Percentiles rank a stretch among this genome's conserved stretches.
phyloP scores from a whole-genome alignment of 495 filamentous ascomycete species.

The Staphylotrichum longicolle region DNA sequence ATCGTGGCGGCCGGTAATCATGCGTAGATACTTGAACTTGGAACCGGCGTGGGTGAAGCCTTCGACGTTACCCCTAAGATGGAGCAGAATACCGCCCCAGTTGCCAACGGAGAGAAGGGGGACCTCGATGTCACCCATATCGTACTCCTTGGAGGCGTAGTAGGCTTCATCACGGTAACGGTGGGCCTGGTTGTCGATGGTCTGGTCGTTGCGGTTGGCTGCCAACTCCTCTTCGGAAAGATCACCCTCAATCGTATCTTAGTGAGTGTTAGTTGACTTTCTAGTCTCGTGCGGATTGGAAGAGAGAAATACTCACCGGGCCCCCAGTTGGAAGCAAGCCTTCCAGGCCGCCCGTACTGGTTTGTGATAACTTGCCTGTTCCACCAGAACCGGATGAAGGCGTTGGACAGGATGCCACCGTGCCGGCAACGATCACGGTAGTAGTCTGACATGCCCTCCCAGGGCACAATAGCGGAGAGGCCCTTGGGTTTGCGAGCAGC shows the following conservation, averaged over 20 bases:
- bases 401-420: slow-evolving; percentile 63
- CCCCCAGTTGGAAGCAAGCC: slow-evolving; percentile 39
- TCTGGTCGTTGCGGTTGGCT: slow-evolving; percentile 57
- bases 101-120: slow-evolving; percentile 63
- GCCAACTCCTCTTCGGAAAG: slow-evolving; percentile 52
- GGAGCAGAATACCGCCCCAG: slow-evolving; percentile 63
- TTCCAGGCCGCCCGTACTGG: slow-evolving; percentile 54
- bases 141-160: slow-evolving; percentile 60
- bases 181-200: slow-evolving; percentile 53
- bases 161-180: slow-evolving; percentile 59
- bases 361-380: slow-evolving; percentile 60
- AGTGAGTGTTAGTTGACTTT: neutral
- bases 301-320: slow-evolving; percentile 6
- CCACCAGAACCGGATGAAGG: slow-evolving; percentile 66
- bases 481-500: slow-evolving; percentile 60
- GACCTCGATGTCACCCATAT: slow-evolving; percentile 58
- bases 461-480: slow-evolving; percentile 58
- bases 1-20: slow-evolving; percentile 68
- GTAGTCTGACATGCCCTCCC: slow-evolving; percentile 70
- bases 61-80: slow-evolving; percentile 65
- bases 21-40: slow-evolving; percentile 61
- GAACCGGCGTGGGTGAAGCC: slow-evolving; percentile 60
- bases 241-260: slow-evolving; percentile 57
- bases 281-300: too few relatives aligned
- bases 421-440: slow-evolving; percentile 63